phyloP scores from a whole-genome alignment of 306 rosid genomes.

The Inga oerstediana region DNA sequence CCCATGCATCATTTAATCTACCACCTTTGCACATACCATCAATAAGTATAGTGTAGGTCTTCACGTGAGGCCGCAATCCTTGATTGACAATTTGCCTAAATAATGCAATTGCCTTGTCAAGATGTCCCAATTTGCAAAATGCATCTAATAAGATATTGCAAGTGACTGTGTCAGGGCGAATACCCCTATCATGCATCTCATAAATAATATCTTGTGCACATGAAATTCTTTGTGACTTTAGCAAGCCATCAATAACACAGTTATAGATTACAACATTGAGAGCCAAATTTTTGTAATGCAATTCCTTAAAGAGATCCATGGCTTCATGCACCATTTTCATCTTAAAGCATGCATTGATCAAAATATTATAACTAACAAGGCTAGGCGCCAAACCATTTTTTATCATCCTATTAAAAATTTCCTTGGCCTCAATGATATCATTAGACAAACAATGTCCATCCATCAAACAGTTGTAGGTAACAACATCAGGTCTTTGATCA shows the following conservation, averaged over 20 bases:
- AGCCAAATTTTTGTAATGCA: too few relatives aligned
- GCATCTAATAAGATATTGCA: neutral
- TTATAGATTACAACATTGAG: neutral
- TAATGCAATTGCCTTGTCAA: neutral
- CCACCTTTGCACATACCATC: neutral
- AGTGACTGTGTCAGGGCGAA: neutral
- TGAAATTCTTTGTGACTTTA: neutral
- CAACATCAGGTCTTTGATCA: neutral
- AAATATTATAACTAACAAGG: too few relatives aligned
- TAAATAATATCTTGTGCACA: neutral
- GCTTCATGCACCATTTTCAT: too few relatives aligned
- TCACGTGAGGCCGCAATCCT: neutral
- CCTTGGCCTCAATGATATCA: neutral
- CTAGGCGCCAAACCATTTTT: too few relatives aligned
- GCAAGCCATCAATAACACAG: neutral
- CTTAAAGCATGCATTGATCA: too few relatives aligned
- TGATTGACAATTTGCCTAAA: neutral
- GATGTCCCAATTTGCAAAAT: neutral
- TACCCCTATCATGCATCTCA: neutral
- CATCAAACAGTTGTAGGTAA: neutral
- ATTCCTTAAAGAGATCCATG: too few relatives aligned
- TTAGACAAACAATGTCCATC: neutral
- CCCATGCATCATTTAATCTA: neutral
- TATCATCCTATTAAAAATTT: neutral
- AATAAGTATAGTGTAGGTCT: neutral